Evolutionary conservation across 2,329 filamentous ascomycete genomes (phyloP).

Genomic region (Plectosphaerella sp.): DNA sequence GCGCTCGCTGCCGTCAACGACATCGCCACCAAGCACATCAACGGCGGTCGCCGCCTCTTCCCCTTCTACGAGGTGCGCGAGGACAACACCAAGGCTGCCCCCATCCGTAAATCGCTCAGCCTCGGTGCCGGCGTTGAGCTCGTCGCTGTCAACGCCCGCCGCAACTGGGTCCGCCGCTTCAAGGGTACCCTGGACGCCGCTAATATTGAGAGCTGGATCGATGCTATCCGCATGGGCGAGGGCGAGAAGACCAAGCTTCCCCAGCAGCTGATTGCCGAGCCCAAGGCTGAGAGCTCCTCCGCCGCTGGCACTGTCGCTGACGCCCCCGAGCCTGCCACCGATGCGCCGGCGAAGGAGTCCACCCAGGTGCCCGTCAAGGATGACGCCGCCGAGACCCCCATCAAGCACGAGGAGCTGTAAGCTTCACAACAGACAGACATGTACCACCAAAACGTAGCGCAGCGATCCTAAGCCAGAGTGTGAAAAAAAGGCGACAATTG

Average conservation of each 20-base stretch:
- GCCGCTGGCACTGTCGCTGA: constrained; percentile 14
- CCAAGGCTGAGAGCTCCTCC: constrained; percentile 11
- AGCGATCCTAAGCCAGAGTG: background rate
- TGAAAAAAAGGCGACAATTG: no score
- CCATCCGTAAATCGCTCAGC: constrained; percentile 56
- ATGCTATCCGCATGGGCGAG: constrained; percentile 86
- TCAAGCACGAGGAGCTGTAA: constrained; percentile 47
- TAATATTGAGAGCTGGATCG: constrained; percentile 79
- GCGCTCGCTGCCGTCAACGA: constrained; percentile 64
- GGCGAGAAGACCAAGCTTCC: constrained; percentile 74
- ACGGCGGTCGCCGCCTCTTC: constrained; percentile 66
- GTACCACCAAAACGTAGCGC: constrained; percentile 1
- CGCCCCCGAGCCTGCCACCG: constrained; percentile 20
- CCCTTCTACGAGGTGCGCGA: constrained; percentile 74
- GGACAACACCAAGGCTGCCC: constrained; percentile 25
- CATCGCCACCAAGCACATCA: constrained; percentile 70
- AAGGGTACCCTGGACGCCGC: constrained; percentile 54
- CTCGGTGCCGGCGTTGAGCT: constrained; percentile 63
- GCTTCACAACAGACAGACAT: background rate
- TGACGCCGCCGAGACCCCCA: constrained; percentile 13
- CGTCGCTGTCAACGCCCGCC: constrained; percentile 78
- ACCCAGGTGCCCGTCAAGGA: constrained; percentile 18
- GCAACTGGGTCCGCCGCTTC: constrained; percentile 81
- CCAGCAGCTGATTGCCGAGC: constrained; percentile 47
- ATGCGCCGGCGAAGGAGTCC: constrained; percentile 22